These are phyloP conservation scores for Fusarium vanettenii DNA, from an alignment of 2,329 filamentous ascomycete species.

Conservation along the genomic window DNA sequence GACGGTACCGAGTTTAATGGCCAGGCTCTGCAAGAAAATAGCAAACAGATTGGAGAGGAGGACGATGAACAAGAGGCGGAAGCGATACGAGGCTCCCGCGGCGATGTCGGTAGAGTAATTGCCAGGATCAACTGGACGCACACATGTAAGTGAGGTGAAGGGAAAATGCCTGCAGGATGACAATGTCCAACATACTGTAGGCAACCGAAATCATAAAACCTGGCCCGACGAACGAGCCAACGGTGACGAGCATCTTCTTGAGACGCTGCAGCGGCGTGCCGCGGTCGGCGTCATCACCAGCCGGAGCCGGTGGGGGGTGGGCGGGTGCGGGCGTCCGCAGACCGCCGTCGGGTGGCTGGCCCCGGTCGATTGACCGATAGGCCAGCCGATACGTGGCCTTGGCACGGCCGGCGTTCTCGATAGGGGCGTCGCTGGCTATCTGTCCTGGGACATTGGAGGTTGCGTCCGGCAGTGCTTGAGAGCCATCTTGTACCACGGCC, in stretches of 20 bases:
- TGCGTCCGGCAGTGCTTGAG: background rate
- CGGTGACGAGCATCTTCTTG: background rate
- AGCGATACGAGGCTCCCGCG: conserved; percentile 74
- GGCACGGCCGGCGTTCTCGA: background rate
- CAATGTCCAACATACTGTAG: conserved; percentile 58
- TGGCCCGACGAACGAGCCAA: conserved; percentile 67
- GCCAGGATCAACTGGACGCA: conserved; percentile 63
- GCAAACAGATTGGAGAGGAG: conserved; percentile 77
- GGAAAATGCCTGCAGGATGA: background rate
- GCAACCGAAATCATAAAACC: conserved; percentile 74
- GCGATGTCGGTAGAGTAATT: conserved; percentile 79
- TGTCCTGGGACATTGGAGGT: background rate
- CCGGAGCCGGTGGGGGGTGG: background rate
- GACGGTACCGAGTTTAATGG: conserved; percentile 76
- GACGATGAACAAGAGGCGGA: conserved; percentile 74
- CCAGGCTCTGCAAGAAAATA: conserved; percentile 75
- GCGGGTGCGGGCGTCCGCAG: background rate
- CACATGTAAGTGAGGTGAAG: conserved; percentile 1
- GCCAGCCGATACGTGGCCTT: background rate
- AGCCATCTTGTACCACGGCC: background rate
- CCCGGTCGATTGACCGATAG: background rate
- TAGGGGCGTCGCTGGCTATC: background rate
- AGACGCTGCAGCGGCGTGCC: background rate
- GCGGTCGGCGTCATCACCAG: background rate
- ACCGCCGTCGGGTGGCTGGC: background rate